Base-by-base conservation (phyloP, 768 basidiomycete species). In the Leccinellum rugosiceps region DNA sequence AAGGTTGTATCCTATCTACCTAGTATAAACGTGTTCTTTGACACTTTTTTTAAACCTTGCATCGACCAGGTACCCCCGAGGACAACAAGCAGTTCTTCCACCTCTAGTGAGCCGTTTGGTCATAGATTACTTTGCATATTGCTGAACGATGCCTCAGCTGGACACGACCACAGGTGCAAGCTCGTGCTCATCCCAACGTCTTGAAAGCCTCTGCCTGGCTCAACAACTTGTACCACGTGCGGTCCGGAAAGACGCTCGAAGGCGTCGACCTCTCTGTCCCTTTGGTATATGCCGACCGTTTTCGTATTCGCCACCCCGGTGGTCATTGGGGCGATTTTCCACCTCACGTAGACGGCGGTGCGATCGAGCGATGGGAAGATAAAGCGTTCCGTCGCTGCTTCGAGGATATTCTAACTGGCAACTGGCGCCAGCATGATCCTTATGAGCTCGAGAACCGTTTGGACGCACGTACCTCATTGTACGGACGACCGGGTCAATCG, bases 301-400 rank as follows among this genome's bases (percentile, higher is more conserved):
- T 89, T 69, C 81, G 87, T 32, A 90, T 91, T 59, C 78, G 90
- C 52, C 83, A 83, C 58, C 85, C 88, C 1, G 87, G 87, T 17
- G 72, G 73, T 25, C 62, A 71, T 48, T 91, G 88, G 84, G 65
- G 73, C 44, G 60, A 70, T 3, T 81, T 85, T 57, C 78, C 79
- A 4, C 82, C 82, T 6, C 83, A 84, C 57, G 70, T 82, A 25
- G 82, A 83, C 56, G 72, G 82, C 66, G 89, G 89, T 8, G 72
- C 82, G 0, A 83, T 91, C 26, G 91, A 94, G 68, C 78, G 92
- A 13, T 87, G 85, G 86, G 84, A 88, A 70, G 85, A 90, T 68
- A 69, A 76, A 1, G 67, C 62, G 6, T 85, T 84, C 71, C 75
- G 85, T 50, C 74, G 72, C 5, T 88, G 83, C 65, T 90, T 87